These are phyloP conservation scores for Jasminum sambac DNA, from an alignment of 257 asterid species.

Conservation along the genomic window DNA sequence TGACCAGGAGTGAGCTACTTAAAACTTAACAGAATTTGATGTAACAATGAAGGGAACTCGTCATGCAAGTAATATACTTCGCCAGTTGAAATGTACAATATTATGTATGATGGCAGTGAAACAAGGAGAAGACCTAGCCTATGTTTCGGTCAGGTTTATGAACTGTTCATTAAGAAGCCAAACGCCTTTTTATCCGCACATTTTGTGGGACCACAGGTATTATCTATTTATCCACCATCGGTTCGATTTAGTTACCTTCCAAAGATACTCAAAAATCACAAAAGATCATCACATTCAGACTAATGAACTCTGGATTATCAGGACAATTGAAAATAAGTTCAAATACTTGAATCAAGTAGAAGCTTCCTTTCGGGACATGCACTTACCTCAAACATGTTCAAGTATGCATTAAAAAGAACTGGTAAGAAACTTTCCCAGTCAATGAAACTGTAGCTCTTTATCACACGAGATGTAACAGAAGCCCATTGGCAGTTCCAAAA, in stretches of 20 bases:
- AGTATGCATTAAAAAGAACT: slow-evolving; percentile 71
- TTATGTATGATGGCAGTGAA: background rate
- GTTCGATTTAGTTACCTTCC: too few species aligned
- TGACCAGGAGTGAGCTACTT: background rate
- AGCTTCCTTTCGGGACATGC: slow-evolving; percentile 11
- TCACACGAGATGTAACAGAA: slow-evolving; percentile 86
- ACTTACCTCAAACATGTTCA: slow-evolving; percentile 94
- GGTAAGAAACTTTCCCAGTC: slow-evolving; percentile 80
- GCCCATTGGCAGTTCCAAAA: slow-evolving; percentile 99
- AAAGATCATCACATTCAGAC: background rate
- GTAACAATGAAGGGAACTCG: background rate
- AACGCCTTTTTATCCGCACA: too few species aligned
- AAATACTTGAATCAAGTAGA: slow-evolving; percentile 14
- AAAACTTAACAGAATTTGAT: background rate
- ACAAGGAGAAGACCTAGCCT: background rate
- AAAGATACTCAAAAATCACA: background rate
- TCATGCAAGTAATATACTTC: background rate
- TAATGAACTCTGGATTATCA: background rate
- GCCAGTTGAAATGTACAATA: background rate
- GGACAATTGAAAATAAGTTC: background rate
- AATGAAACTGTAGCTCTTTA: slow-evolving; percentile 66
- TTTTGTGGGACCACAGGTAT: too few species aligned
- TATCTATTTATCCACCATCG: too few species aligned
- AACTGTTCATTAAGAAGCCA: too few species aligned
- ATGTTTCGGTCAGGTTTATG: too few species aligned